phyloP scores from a whole-genome alignment of 1,284 basidiomycete genomes.

The Sanguinoderma infundibulare region DNA sequence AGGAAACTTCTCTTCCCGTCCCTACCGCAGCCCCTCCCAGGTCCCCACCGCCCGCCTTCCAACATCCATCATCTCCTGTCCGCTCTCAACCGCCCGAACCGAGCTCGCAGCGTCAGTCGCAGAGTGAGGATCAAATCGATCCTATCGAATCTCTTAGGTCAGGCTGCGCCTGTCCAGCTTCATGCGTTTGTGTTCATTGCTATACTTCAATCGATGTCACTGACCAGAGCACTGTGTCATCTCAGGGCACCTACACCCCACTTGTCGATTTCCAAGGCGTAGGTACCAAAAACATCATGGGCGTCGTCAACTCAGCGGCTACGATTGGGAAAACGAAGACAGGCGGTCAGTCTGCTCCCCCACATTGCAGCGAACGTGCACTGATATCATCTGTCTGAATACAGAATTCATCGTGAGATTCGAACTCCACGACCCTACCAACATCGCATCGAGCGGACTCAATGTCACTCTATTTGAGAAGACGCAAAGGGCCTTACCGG shows the following conservation, averaged over 20 bases:
- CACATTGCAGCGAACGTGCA: no score
- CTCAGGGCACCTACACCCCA: slow-evolving; percentile 22
- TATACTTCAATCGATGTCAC: background rate
- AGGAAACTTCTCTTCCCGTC: background rate
- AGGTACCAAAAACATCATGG: slow-evolving; percentile 27
- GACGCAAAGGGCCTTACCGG: slow-evolving; percentile 53
- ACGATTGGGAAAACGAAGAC: slow-evolving; percentile 13
- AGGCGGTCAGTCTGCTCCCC: slow-evolving; percentile 19
- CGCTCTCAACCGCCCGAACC: background rate
- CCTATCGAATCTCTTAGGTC: background rate
- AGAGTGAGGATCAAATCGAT: background rate
- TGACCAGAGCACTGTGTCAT: background rate
- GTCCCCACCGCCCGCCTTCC: background rate
- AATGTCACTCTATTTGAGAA: slow-evolving; percentile 57
- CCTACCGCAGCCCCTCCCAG: background rate
- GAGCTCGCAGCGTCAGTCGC: background rate
- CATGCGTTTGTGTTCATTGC: background rate
- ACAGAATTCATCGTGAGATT: slow-evolving; percentile 11
- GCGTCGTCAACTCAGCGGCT: slow-evolving; percentile 21
- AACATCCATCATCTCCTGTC: background rate
- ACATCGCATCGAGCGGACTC: slow-evolving; percentile 35
- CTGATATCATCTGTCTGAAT: background rate
- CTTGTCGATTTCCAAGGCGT: slow-evolving; percentile 14
- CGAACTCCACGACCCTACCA: slow-evolving; percentile 50
- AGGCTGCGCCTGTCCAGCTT: slow-evolving; percentile 1